These are phyloP conservation scores for Spathaspora sp. DNA, from an alignment of 1,139 yeast genomes.

Conservation along the genomic window DNA sequence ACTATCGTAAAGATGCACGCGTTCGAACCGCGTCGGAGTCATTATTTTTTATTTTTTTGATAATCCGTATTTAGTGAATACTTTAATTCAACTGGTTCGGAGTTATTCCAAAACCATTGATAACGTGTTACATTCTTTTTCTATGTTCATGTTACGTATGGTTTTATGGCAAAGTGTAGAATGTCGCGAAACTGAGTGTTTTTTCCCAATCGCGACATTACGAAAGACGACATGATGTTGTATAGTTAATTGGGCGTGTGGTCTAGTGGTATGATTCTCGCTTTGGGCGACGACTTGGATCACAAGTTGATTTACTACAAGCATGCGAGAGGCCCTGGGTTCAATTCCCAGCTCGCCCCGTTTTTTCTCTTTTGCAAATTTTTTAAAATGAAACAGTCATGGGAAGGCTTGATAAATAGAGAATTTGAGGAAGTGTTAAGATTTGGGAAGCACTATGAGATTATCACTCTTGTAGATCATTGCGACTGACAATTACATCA, in stretches of 20 bases:
- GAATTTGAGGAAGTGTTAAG: not conserved
- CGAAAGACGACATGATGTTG: not conserved
- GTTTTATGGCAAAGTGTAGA: no score
- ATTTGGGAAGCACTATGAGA: no score
- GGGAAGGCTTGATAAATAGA: not conserved
- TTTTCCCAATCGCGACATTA: not conserved
- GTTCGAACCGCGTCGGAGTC: conserved; percentile 15
- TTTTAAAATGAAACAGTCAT: not conserved
- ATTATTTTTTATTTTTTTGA: conserved; percentile 8
- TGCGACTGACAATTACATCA: no score
- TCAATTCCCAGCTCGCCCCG: conserved; percentile 26
- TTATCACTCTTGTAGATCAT: no score
- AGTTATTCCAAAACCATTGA: no score
- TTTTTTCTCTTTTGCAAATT: conserved; percentile 10
- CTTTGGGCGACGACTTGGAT: conserved; percentile 32
- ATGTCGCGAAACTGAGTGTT: no score
- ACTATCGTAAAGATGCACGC: conserved; percentile 14
- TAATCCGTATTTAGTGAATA: not conserved
- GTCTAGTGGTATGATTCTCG: conserved; percentile 37
- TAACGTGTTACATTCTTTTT: no score
- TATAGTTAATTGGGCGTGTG: conserved; percentile 20
- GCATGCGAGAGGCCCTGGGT: conserved; percentile 24
- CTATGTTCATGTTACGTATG: no score
- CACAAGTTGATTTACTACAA: conserved; percentile 10
- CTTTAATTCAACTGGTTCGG: no score